Base-by-base conservation (phyloP, 305 asterid genomes). In the Fraxinus dipetala region DNA sequence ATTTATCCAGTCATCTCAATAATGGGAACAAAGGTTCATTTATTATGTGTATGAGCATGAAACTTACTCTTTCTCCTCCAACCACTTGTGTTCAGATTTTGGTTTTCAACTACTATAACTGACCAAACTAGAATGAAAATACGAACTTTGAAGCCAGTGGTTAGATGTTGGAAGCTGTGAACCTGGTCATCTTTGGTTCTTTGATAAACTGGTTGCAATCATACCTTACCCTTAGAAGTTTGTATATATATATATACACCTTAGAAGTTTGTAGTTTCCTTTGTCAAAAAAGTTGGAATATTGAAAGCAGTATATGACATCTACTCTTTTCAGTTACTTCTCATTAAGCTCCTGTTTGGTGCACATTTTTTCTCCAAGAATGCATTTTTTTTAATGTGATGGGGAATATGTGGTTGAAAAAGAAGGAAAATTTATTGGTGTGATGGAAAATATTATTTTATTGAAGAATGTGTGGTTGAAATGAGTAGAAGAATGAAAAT, bases 251-350 rank as follows among this genome's bases (percentile, higher is more conserved):
- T 6, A 73, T 32, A 78, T 24, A 16, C 38, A n/a, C 54, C 16
- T 32, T 79, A 34, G 38, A 38, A 69, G 78, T 77, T 80, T 51
- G 69, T 74, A 13, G 48, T 56, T 36, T 77, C 75, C 63, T 45
- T 74, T 83, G 35, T 26, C 45, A 32, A 80, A 77, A 4, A 31
- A 8, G 9, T 7, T 81, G 35, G 6, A 80, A 76, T 78, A 34
- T 69, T 70, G 69, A 63, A 30, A 72, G 79, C 43, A 69, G 43
- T 86, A 26, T 14, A 24, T 78, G 6, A 32, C 20, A 14, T 48
- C 3, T 59, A 7, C 72, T 61, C 31, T 24, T 20, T 59, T 61
- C 32, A 61, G 32, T 61, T 63, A 24, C 72, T 63, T 63, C n/a
- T 63, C 72, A 14, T 43, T 56, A 26, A 26, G 28, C 28, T 26